Percentiles rank a stretch among this genome's conserved stretches.
Conservation (phyloP, 1,284 basidiomycete species). For the Cryptococcus hybrid region DNA sequence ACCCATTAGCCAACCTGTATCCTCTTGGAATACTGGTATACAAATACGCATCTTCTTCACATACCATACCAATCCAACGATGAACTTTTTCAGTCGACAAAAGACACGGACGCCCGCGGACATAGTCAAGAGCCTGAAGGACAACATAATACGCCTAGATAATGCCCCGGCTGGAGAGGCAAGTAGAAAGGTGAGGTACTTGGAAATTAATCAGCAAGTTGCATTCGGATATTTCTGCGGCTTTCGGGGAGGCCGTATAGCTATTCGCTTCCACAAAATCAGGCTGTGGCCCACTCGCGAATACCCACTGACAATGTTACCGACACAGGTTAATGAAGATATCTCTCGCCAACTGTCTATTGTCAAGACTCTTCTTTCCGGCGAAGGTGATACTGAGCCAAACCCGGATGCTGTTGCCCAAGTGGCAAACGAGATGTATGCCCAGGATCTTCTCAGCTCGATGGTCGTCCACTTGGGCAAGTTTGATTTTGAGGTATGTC, state of each 20-base stretch:
- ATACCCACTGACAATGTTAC: neutral
- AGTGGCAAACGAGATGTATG: slow-evolving; percentile 93
- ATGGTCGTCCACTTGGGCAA: slow-evolving; percentile 77
- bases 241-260: no score
- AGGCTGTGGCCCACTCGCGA: neutral
- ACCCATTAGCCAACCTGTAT: neutral
- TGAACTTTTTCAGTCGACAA: slow-evolving; percentile 91
- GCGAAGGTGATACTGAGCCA: slow-evolving; percentile 37
- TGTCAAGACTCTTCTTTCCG: slow-evolving; percentile 31
- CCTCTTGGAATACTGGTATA: neutral
- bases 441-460: slow-evolving; percentile 77
- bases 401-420: slow-evolving; percentile 85
- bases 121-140: slow-evolving; percentile 72
- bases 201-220: no score
- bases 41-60: no score
- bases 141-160: slow-evolving; percentile 75
- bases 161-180: slow-evolving; percentile 63
- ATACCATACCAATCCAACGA: slow-evolving; percentile 36
- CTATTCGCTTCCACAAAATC: no score
- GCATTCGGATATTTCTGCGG: no score
- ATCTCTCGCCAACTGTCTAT: slow-evolving; percentile 32
- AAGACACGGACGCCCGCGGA: slow-evolving; percentile 82
- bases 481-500: slow-evolving; percentile 90
- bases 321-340: slow-evolving; percentile 34
- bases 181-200: slow-evolving; percentile 65